These are phyloP conservation scores for Fusarium devonianum DNA, from an alignment of 2,329 filamentous ascomycete genomes.

Conservation along the genomic window DNA sequence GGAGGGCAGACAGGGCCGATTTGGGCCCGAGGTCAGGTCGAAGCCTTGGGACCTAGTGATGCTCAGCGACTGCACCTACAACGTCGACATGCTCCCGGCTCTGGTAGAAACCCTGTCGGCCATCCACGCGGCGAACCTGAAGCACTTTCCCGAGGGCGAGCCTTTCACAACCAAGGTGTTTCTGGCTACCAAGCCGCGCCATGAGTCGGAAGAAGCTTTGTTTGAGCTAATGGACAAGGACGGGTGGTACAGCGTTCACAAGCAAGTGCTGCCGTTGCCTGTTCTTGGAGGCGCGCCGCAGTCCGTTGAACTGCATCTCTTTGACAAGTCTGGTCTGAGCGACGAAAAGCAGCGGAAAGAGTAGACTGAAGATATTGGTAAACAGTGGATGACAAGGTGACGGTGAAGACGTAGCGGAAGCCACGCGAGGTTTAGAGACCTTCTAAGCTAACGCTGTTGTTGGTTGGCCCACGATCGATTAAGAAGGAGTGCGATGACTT, in stretches of 20 bases:
- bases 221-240: conserved; percentile 56
- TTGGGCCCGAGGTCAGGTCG: conserved; percentile 51
- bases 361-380: too few species aligned
- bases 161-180: conserved; percentile 53
- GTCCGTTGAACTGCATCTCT: conserved; percentile 60
- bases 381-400: too few species aligned
- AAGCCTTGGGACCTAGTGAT: conserved; percentile 61
- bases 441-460: too few species aligned
- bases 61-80: conserved; percentile 69
- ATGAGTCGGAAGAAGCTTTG: conserved; percentile 58
- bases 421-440: too few species aligned
- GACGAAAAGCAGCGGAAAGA: conserved; percentile 21
- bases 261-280: conserved; percentile 54
- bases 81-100: conserved; percentile 61
- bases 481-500: too few species aligned
- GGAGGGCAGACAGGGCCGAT: conserved; percentile 53
- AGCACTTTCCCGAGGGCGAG: conserved; percentile 24
- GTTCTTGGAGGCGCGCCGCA: conserved; percentile 55
- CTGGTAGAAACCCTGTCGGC: conserved; percentile 61
- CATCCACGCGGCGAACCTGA: conserved; percentile 51
- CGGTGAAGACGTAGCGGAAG: too few species aligned
- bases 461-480: too few species aligned
- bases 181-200: conserved; percentile 63
- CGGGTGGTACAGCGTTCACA: conserved; percentile 55
- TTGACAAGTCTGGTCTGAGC: conserved; percentile 48